phyloP scores from a whole-genome alignment of 371 early-diverging fungal genomes.

The Mucor sp. region DNA sequence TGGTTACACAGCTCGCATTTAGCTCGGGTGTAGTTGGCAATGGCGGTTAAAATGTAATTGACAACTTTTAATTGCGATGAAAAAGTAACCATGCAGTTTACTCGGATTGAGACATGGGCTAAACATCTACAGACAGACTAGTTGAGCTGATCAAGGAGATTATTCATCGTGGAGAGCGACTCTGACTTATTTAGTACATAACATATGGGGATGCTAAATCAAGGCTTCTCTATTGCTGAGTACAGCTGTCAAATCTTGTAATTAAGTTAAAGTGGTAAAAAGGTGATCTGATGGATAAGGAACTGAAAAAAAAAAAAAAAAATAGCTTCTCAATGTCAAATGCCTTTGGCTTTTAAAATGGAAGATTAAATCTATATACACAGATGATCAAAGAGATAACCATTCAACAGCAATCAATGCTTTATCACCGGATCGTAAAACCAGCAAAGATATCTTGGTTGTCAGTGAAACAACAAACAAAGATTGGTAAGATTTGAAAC shows the following conservation, averaged over 20 bases:
- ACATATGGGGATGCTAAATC: no score
- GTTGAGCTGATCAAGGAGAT: no score
- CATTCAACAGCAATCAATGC: neutral
- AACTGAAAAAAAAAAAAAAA: neutral
- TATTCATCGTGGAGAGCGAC: no score
- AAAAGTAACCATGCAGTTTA: neutral
- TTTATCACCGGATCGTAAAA: neutral
- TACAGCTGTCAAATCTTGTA: no score
- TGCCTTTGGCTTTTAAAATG: neutral
- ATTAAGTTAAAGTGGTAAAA: no score
- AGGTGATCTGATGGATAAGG: neutral
- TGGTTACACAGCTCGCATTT: neutral
- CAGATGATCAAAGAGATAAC: neutral
- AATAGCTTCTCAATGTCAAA: neutral
- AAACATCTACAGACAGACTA: no score
- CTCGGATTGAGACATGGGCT: neutral
- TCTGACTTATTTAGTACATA: neutral
- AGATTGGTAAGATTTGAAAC: neutral
- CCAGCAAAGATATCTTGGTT: neutral
- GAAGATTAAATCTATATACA: neutral
- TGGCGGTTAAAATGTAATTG: neutral
- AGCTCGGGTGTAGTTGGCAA: neutral
- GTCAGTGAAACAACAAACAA: neutral
- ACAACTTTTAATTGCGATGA: neutral
- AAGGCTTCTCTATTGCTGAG: no score